A percentile compares a stretch with the other conserved stretches of the same genome.
Evolutionary conservation across 1,139 yeast species (phyloP).

Genomic region (Kodamaea suecica): DNA sequence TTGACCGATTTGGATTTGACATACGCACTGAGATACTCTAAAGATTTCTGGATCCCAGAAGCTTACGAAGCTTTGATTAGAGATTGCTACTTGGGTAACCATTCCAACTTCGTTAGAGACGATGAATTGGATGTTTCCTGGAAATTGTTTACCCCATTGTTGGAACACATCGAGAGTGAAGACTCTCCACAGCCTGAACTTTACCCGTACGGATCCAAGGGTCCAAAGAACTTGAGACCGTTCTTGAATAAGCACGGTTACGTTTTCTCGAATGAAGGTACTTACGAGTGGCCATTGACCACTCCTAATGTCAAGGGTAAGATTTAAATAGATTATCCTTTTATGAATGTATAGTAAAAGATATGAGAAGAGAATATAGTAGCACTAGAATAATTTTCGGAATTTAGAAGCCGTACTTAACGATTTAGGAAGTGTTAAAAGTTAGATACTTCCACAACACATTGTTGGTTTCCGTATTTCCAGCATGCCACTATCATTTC

Average conservation of each 20-base stretch:
- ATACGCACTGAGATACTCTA: constrained; percentile 71
- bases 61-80: constrained; percentile 95
- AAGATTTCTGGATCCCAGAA: constrained; percentile 93
- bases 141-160: constrained; percentile 88
- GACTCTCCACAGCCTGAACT: constrained; percentile 59
- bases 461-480: no score
- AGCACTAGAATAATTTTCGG: no score
- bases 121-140: constrained; percentile 95
- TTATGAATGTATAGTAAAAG: neutral
- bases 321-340: constrained; percentile 16
- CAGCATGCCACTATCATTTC: no score
- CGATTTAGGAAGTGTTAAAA: no score
- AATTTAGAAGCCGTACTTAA: no score
- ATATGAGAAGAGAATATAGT: no score
- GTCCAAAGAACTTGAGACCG: constrained; percentile 64
- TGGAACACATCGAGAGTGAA: constrained; percentile 71
- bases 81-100: constrained; percentile 89
- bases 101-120: constrained; percentile 95
- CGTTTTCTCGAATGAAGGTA: constrained; percentile 53
- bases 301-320: constrained; percentile 50
- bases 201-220: constrained; percentile 90
- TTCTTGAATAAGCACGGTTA: constrained; percentile 73
- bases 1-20: constrained; percentile 89
- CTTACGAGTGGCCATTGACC: constrained; percentile 83
- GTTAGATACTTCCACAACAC: no score